Evolutionary conservation across 2,329 filamentous ascomycete genomes (phyloP), one percentile per base, ranked within the genome.

Genomic region (Lasiodiplodia sp.): DNA sequence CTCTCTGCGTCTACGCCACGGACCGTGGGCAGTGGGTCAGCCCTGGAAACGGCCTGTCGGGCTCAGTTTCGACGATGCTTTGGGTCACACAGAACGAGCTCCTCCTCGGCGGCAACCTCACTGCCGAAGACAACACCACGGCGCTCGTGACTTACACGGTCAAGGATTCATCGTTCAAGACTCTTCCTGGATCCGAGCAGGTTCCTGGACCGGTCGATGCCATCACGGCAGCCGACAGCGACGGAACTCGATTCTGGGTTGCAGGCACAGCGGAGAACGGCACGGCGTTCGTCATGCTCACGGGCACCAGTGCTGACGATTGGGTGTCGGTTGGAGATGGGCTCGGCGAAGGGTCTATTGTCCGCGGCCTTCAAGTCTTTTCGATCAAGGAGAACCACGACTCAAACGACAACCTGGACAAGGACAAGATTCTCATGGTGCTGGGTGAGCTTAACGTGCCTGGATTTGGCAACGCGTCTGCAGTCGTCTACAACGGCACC

Each of bases 401-500:
- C 44, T 80, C 84, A 16, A 89, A 87, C 2, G 80, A 87, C 47
- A 83, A 94, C 7, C 81, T 99, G 18, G 85, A 89, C 64, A 80
- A 86, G 21, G 84, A 89, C 70, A 89, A 96, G 77, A 86, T 89
- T 4, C 87, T 99, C 44, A 87, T 99, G 80, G 83, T 98, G 62
- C 93, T 93, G n/a, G 96, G 96, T 49, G 88, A 91, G 66, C 88
- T 99, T 72, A 86, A 89, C 72, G 85, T 98, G 21, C 88, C 91
- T 0, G 83, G 83, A 60, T 94, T 94, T 76, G 94, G 95, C 69
- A 90, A 90, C 68, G 93, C 91, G 6, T 97, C 95, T 16, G 94
- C 93, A 10, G 95, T 90, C 8, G 83, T 97, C 34, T 99, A 92
- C 83, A 93, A 98, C 75, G 96, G 96, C 74, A 93, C 90, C 12